Evolutionary conservation across 257 asterid genomes (phyloP).

Genomic region (Cynanchum wilfordii): DNA sequence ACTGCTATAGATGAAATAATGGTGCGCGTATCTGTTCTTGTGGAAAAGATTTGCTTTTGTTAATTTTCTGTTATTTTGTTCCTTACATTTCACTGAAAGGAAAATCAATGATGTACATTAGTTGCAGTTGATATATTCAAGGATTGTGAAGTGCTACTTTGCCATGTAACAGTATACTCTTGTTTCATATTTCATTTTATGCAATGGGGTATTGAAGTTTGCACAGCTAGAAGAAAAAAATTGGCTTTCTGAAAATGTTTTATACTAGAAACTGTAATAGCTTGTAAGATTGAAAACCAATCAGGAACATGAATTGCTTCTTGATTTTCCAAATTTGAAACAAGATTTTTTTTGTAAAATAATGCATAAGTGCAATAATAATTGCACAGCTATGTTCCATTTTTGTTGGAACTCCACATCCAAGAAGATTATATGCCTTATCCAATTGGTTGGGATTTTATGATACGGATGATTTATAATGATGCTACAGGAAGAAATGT

Average conservation of each 20-base stretch:
- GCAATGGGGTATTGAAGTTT: not conserved
- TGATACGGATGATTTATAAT: not conserved
- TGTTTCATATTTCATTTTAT: not conserved
- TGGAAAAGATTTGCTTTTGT: not conserved
- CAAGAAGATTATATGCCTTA: not conserved
- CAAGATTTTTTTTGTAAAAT: not conserved
- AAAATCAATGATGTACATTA: not conserved
- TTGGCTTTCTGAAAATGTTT: too few species aligned
- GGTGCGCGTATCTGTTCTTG: not conserved
- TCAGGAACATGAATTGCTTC: not conserved
- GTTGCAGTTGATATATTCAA: too few species aligned
- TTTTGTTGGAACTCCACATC: not conserved
- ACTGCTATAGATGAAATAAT: not conserved
- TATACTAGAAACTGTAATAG: not conserved
- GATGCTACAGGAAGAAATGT: conserved; percentile 75
- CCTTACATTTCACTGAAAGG: not conserved
- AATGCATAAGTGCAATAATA: not conserved
- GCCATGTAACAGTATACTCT: not conserved
- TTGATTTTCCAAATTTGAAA: not conserved
- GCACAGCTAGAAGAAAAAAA: not conserved
- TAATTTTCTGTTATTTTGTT: not conserved
- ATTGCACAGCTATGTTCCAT: not conserved
- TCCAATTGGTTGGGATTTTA: not conserved
- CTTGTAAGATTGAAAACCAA: not conserved
- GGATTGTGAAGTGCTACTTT: not conserved